Evolutionary conservation across 2,329 filamentous ascomycete species (phyloP), one percentile per base, ranked within the genome.

Genomic region (Metarhizium guizhouense): DNA sequence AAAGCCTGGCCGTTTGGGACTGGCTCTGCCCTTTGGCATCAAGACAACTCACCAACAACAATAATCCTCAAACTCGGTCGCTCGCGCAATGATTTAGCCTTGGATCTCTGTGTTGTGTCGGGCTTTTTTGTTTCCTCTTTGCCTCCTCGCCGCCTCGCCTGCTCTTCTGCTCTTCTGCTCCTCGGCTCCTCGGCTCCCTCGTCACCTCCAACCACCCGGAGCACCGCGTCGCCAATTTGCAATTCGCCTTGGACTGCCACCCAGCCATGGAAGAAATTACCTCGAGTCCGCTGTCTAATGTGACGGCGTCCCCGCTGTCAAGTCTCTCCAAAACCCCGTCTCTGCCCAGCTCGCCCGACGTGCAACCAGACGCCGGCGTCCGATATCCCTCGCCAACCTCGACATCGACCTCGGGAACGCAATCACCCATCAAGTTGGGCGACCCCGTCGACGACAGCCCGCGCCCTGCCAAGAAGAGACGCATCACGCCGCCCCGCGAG

Each of bases 381-480:
- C 74, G 79, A 43, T 80, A 82, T 63, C 80, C 78, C 1, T 81
- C 80, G 16, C 80, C 80, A 3, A 63, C 64, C 47, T 77, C 74
- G 20, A 74, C 76, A 29, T 69, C 71, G 10, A 68, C 72, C 18
- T 81, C 80, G 0, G 79, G 77, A 53, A 74, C 72, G 58, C 74
- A 77, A 51, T 81, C 80, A 25, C 80, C 80, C 32, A 66, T 75
- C 60, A 80, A 80, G 62, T 60, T 69, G 43, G 68, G 69, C 45
- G 72, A 74, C 18, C 63, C 68, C 53, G 66, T 69, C 48, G 68
- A 68, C 29, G 84, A 88, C 64, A 84, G 82, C 53, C 81, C 79
- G 50, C 84, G 85, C 42, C 87, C 89, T 36, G 76, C 84, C 54
- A 96, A 95, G 77, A 87, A 87, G 70, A 84, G 88, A 65, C 85